A percentile compares a stretch with the other conserved stretches of the same genome.
phyloP scores from a whole-genome alignment of 805 yeast species.

The Yarrowia hollandica region DNA sequence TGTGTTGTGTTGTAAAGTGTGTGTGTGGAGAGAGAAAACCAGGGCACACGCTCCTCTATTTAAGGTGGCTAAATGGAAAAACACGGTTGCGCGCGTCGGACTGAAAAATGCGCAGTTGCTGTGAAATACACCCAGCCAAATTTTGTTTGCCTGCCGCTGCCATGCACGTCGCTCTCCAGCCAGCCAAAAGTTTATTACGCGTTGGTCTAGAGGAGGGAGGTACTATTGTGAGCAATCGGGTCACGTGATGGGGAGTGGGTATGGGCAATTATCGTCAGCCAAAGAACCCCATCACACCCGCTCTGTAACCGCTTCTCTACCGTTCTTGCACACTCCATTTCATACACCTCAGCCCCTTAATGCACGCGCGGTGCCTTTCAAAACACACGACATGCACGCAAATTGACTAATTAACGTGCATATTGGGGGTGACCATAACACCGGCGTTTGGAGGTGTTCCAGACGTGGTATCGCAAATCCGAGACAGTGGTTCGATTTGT shows the following conservation, averaged over 20 bases:
- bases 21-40: not conserved
- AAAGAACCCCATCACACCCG: no score
- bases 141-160: not conserved
- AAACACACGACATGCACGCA: conserved; percentile 26
- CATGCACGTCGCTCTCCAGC: no score
- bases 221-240: no score
- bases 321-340: no score
- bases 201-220: no score
- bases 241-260: no score
- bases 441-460: not conserved
- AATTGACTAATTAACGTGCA: conserved; percentile 26
- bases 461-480: not conserved
- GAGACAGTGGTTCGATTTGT: not conserved
- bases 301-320: no score
- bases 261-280: no score
- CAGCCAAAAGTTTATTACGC: no score
- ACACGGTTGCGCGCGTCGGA: conserved; percentile 22
- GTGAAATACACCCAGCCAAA: not conserved
- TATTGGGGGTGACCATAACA: not conserved
- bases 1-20: conserved; percentile 29
- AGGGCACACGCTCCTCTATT: conserved; percentile 2
- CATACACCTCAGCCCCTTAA: not conserved
- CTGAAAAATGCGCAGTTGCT: not conserved
- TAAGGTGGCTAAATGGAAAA: conserved; percentile 16
- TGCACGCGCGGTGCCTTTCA: conserved; percentile 9